phyloP scores from a whole-genome alignment of 73 alveolate species.

The Tetrahymena elliotti region DNA sequence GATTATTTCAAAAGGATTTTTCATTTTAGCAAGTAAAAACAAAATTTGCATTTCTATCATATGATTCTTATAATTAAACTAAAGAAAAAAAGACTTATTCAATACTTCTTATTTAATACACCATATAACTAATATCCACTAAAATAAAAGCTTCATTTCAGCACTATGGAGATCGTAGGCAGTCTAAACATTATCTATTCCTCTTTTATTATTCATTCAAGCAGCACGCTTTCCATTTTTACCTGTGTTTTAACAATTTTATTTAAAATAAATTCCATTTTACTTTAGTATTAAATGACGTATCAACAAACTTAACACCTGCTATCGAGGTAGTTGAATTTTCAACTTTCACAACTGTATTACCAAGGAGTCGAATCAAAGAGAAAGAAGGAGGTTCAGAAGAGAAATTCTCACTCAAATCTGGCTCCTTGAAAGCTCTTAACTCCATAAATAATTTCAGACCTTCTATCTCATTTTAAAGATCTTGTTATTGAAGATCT shows the following conservation, averaged over 20 bases:
- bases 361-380: neutral
- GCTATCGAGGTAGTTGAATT: neutral
- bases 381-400: slow-evolving; percentile 1
- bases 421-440: neutral
- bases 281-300: neutral
- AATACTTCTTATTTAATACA: neutral
- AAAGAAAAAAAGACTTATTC: neutral
- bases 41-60: neutral
- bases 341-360: neutral
- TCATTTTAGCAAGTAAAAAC: neutral
- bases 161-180: neutral
- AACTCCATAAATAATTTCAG: neutral
- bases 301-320: neutral
- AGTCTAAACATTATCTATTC: neutral
- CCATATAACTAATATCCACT: neutral
- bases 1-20: neutral
- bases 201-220: neutral
- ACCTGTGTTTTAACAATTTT: neutral
- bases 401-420: neutral
- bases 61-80: too few relatives aligned
- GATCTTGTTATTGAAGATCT: neutral
- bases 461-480: neutral
- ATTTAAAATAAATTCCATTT: neutral
- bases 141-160: neutral
- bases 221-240: neutral